Evolutionary conservation across 2,329 filamentous ascomycete genomes (phyloP), one percentile per base, ranked within the genome.

Genomic region (Penicillium sp.): DNA sequence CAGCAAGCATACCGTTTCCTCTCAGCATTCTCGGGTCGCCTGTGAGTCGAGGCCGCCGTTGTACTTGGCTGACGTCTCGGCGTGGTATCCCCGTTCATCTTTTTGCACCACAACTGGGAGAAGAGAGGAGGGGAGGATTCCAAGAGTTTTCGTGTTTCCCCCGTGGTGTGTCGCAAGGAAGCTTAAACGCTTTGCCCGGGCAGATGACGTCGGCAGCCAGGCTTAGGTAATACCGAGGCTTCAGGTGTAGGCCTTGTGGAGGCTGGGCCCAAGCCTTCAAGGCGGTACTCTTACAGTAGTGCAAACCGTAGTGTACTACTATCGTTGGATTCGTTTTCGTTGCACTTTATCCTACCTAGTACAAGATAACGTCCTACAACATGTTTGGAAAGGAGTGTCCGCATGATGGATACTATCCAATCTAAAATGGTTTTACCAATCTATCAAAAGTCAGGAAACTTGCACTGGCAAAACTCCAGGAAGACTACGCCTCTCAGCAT

Each of bases 1-100:
- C 50, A 43, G 50, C 35, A 22, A 18, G 41, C 55, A 50, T 59
- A 65, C 63, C 63, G 58, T 63, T 60, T 63, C n/a, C 33, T 57
- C 9, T 59, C 58, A 16, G 19, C 27, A 49, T 60, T 57, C 37
- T 43, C 37, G 13, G 19, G 6, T n/a, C 39, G 27, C n/a, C 37
- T 43, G 7, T 22, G 50, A 22, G 36, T 18, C 19, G 37, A 31
- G 24, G 50, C 41, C 37, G 50, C 19, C 16, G 35, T 51, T 16
- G 19, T 19, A 3, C 54, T 53, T 13, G 47, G 40, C 18, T 36
- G 11, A 4, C 24, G 22, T 31, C 22, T 27, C 40, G 53, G 36
- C 18, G 54, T n/a, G 40, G 36, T 19, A 22, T 60, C 43, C 33
- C 62, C 62, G 40, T 65, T 63, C 62, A 65, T 65, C 18, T 18